Base-by-base conservation (phyloP, 2,329 filamentous ascomycete genomes). In the Apiospora kogelbergensis region DNA sequence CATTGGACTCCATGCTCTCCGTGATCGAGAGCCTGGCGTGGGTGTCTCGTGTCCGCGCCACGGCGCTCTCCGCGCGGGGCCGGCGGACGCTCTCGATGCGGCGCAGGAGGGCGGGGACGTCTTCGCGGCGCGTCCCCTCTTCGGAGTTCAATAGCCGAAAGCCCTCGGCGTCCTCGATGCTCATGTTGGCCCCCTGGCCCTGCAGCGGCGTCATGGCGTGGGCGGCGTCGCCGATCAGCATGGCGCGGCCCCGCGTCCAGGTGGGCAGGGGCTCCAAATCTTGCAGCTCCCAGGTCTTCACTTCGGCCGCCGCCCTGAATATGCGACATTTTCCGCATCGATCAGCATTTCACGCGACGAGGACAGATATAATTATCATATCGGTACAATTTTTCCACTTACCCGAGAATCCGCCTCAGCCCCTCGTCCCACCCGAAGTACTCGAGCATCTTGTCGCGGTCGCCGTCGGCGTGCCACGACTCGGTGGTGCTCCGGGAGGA, bases 331-430 rank as follows among this genome's bases (percentile, higher is more conserved):
- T n/a, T n/a, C n/a, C n/a, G n/a, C n/a, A n/a, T n/a, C n/a, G n/a
- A n/a, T n/a, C n/a, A n/a, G n/a, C n/a, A n/a, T 85, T 76, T 48
- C 82, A 80, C 70, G 80, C 83, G 0, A 84, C 71, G 37, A 40
- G n/a, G n/a, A n/a, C n/a, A n/a, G n/a, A n/a, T n/a, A n/a, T n/a
- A n/a, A n/a, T n/a, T n/a, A n/a, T n/a, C n/a, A n/a, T n/a, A n/a
- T n/a, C n/a, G n/a, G n/a, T n/a, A 5, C 9, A n/a, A 17, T 6
- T 24, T 6, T 24, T 66, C 15, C 1, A 7, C 41, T 10, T 48
- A 46, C 45, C 33, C 30, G 7, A 41, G 66, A 41, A 65, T 65
- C 26, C 66, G 48, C 20, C 33, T 40, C 44, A 63, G 20, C 44
- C 33, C 26, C 30, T 64, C 24, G 37, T 60, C 44, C 33, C 30